A percentile compares a stretch with the other conserved stretches of the same genome.
Conservation (phyloP, 345 rosid genomes). For the Schrenkiella parvula region DNA sequence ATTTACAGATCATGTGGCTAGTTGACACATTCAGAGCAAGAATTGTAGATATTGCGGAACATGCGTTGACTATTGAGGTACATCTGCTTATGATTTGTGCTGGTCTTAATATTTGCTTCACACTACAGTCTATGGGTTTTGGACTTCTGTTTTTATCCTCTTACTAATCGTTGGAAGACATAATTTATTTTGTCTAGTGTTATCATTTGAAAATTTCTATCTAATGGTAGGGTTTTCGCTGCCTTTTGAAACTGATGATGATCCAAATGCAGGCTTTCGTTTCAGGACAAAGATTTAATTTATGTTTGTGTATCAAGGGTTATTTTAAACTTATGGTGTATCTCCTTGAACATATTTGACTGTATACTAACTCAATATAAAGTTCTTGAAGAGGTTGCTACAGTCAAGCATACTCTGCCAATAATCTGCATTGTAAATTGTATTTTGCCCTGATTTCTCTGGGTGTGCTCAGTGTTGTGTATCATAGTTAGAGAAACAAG, state of each 20-base stretch:
- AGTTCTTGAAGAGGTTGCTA: neutral
- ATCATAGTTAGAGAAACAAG: conserved; percentile 8
- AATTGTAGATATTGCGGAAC: conserved; percentile 77
- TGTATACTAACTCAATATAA: neutral
- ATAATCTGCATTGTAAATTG: conserved; percentile 3
- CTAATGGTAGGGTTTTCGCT: neutral
- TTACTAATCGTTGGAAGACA: conserved; percentile 8
- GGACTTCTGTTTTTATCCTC: neutral
- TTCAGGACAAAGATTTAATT: neutral
- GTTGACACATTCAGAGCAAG: conserved; percentile 85
- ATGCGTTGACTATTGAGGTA: conserved; percentile 80
- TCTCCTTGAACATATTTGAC: neutral
- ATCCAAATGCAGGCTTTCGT: neutral
- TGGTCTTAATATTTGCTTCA: neutral
- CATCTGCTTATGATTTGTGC: conserved; percentile 3
- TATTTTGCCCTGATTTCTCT: neutral
- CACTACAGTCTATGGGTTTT: neutral
- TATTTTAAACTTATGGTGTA: neutral
- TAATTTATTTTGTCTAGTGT: neutral
- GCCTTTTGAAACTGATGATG: conserved; percentile 2
- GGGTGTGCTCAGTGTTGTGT: conserved; percentile 2
- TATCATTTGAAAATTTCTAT: neutral
- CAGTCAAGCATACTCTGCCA: neutral
- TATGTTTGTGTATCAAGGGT: neutral
- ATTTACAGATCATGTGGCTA: conserved; percentile 82